Base-by-base conservation (phyloP, 2,329 filamentous ascomycete genomes). In the Aphanocladium album region DNA sequence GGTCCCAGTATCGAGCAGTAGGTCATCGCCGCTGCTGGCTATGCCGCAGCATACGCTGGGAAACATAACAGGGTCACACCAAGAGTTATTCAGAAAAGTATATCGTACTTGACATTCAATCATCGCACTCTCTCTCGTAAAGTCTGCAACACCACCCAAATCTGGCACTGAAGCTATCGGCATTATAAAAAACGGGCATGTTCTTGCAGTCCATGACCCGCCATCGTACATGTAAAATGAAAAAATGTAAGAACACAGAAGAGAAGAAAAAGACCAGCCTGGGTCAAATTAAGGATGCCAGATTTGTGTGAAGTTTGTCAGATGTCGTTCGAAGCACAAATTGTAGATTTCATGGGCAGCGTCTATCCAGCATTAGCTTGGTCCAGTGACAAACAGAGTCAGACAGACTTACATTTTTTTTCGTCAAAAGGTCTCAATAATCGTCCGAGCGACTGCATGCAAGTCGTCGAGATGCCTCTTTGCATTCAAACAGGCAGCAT, bases 401-500 rank as follows among this genome's bases (percentile, higher is more conserved):
- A 14, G 17, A 30, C 5, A 17, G 21, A 14, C 3, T 5, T 33
- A 16, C 54, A n/a, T n/a, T n/a, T 30, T 30, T 5, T 9, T 9
- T 30, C 30, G 60, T 64, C 65, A 71, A 39, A 66, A 62, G 4
- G 62, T 58, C 1, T 69, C 67, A 19, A 70, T 33, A 47, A 74
- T 68, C 55, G 61, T 62, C 8, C 67, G 67, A 46, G 72, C 72
- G 54, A 65, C 70, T 6, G 62, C 47, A 50, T 67, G 62, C 47
- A 73, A 65, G 17, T 66, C 67, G 6, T 66, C 56, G 33, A 74
- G 60, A 41, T 70, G 69, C 49, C 77, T 73, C 66, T 72, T 72
- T 61, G 74, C 76, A 64, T 70, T 74, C 72, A 72, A 73, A 74
- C 74, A 76, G 8, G 68, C 62, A 64, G 71, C 66, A 45, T 74